These are phyloP conservation scores for Ambrosia trifida DNA, from an alignment of 129 eudicot genomes.

Conservation along the genomic window DNA sequence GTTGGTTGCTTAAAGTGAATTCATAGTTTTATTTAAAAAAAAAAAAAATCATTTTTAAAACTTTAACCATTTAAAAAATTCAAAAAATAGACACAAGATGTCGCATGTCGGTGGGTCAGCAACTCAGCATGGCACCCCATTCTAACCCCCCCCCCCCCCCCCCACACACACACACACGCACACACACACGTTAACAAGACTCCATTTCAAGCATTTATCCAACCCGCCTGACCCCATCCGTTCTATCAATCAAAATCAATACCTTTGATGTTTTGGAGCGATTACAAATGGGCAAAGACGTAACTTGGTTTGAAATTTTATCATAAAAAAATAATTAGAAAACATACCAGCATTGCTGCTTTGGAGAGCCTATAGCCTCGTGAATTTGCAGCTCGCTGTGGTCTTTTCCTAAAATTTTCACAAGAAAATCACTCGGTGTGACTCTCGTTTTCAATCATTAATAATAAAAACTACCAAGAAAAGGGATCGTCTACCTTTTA, in stretches of 20 bases:
- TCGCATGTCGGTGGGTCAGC: neutral
- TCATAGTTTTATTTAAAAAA: too few relatives aligned
- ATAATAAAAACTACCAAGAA: neutral
- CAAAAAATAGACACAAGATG: neutral
- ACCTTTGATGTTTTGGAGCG: neutral
- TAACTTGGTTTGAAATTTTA: neutral
- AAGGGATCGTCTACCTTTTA: conserved; percentile 49
- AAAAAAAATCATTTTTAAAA: conserved; percentile 9
- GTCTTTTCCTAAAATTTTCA: conserved; percentile 44
- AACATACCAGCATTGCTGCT: conserved; percentile 68
- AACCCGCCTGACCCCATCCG: neutral
- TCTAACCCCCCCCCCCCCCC: neutral
- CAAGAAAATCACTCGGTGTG: neutral
- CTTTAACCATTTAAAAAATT: neutral
- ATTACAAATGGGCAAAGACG: neutral
- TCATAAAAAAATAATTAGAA: neutral
- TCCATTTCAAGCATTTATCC: conserved; percentile 1
- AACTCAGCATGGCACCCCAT: neutral
- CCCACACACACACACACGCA: too few relatives aligned
- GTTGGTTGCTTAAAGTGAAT: too few relatives aligned
- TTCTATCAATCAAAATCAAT: neutral
- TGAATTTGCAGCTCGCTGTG: conserved; percentile 47
- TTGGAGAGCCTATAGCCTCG: conserved; percentile 43
- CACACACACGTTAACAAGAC: too few relatives aligned
- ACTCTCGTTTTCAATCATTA: conserved; percentile 13